These are phyloP conservation scores for Fagopyrum homotropicum DNA, from an alignment of 148 eudicot genomes.

Conservation along the genomic window DNA sequence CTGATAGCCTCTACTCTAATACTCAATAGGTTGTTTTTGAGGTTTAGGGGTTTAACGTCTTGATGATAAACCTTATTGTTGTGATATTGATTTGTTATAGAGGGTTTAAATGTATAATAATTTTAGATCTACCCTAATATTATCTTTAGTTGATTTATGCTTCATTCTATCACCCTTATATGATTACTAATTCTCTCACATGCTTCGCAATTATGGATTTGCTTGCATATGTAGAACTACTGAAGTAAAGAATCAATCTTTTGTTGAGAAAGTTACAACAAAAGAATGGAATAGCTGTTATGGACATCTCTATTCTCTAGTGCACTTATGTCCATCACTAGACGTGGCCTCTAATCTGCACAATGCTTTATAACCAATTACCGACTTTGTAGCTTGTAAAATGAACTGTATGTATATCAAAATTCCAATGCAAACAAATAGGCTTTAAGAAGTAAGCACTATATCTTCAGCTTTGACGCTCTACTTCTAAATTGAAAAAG, in stretches of 20 bases:
- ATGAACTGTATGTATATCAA: too few relatives aligned
- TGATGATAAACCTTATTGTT: background rate
- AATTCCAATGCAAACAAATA: too few relatives aligned
- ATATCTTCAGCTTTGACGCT: too few relatives aligned
- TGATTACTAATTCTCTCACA: background rate
- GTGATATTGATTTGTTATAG: background rate
- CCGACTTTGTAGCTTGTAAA: too few relatives aligned
- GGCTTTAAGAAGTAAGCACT: too few relatives aligned
- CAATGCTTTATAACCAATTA: too few relatives aligned
- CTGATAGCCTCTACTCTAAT: background rate
- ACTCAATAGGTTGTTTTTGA: background rate
- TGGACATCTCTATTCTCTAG: background rate
- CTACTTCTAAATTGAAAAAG: too few relatives aligned
- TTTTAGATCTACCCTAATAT: too few relatives aligned
- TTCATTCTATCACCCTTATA: background rate
- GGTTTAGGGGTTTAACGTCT: background rate
- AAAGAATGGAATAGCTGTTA: background rate
- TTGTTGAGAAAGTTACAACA: background rate
- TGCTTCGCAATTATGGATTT: background rate
- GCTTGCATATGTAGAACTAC: background rate
- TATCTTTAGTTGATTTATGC: background rate
- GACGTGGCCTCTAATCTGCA: background rate
- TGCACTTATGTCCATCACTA: background rate
- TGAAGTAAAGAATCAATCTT: background rate
- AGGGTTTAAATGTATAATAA: background rate